These are phyloP conservation scores for Climacium dendroides DNA, from an alignment of 225 moss, liverwort and hornwort genomes.

Conservation along the genomic window DNA sequence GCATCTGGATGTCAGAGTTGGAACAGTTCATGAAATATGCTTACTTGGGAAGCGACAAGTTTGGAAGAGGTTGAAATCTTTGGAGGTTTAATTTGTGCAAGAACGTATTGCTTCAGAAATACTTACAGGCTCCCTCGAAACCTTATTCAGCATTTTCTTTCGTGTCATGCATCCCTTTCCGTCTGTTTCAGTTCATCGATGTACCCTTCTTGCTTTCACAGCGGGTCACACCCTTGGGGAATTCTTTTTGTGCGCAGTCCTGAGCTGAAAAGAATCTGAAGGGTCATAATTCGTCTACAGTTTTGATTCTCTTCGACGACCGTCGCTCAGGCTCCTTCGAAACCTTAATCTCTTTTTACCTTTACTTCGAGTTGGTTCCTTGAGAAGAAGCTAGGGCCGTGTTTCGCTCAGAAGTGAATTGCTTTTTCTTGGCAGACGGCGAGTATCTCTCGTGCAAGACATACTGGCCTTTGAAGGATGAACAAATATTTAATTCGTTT, in stretches of 20 bases:
- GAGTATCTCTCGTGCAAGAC: neutral
- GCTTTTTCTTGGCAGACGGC: neutral
- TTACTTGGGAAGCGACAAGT: neutral
- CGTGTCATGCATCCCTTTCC: neutral
- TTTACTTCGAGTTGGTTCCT: neutral
- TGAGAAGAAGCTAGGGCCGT: neutral
- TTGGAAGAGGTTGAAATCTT: neutral
- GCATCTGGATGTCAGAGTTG: neutral
- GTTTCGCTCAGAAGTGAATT: neutral
- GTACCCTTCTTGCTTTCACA: neutral
- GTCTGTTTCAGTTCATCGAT: neutral
- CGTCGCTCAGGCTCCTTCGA: neutral
- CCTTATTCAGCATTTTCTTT: neutral
- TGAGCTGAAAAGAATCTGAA: too few species aligned
- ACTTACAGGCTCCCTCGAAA: neutral
- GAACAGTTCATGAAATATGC: neutral
- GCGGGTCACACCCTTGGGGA: neutral
- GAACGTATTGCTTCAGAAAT: too few species aligned
- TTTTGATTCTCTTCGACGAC: neutral
- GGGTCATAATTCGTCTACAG: neutral
- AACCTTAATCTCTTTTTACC: neutral
- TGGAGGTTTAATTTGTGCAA: neutral
- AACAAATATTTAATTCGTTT: neutral
- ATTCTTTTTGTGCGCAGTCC: neutral
- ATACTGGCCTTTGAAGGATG: neutral